Evolutionary conservation across 139 green algal genomes (phyloP).

Genomic region (Chlamydomonas asymmetrica): DNA sequence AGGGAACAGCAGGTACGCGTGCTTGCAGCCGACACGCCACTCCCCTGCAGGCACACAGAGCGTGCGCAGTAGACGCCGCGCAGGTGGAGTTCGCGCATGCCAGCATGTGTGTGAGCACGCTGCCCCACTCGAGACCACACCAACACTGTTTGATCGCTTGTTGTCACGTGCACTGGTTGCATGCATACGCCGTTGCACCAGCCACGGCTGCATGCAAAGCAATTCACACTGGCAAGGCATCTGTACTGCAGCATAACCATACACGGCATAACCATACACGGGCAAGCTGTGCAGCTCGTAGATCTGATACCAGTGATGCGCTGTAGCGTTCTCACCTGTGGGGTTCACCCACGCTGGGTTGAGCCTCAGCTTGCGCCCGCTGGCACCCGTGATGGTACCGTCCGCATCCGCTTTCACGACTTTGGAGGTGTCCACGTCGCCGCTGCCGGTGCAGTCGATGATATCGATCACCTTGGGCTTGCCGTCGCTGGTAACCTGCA

Average conservation of each 20-base stretch:
- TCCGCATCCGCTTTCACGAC: conserved; percentile 63
- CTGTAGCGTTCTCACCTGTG: conserved; percentile 31
- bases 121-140: too few relatives aligned
- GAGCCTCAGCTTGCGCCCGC: conserved; percentile 57
- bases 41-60: too few relatives aligned
- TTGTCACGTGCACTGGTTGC: too few relatives aligned
- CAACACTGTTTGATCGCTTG: too few relatives aligned
- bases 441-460: conserved; percentile 85
- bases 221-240: not conserved
- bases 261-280: too few relatives aligned
- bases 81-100: too few relatives aligned
- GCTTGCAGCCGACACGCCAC: conserved; percentile 83
- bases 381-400: conserved; percentile 60
- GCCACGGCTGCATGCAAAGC: conserved; percentile 13
- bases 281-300: too few relatives aligned
- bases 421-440: conserved; percentile 84
- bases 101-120: too few relatives aligned
- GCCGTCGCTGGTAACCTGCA: conserved; percentile 81
- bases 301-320: too few relatives aligned
- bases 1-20: conserved; percentile 76
- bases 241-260: not conserved
- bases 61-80: too few relatives aligned
- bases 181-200: not conserved
- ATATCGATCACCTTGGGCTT: conserved; percentile 84
- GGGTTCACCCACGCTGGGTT: conserved; percentile 87